Evolutionary conservation across 331 rosid genomes (phyloP).

Genomic region (Phaseolus coccineus): DNA sequence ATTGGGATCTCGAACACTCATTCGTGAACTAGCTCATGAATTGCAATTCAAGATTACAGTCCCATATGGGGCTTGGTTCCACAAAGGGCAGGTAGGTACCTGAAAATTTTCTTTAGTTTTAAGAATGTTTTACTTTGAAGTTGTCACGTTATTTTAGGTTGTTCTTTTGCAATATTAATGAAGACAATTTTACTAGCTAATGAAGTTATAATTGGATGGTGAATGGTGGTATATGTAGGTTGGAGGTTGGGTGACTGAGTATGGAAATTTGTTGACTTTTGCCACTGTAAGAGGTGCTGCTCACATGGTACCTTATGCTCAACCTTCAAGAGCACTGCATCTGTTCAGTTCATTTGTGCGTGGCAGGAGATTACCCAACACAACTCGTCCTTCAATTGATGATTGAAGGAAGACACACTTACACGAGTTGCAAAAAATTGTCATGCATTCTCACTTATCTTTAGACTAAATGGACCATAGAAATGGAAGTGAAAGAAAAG

Average conservation of each 20-base stretch:
- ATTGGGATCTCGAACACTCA: slow-evolving; percentile 69
- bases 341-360: slow-evolving; percentile 70
- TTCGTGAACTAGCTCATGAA: slow-evolving; percentile 74
- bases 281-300: slow-evolving; percentile 81
- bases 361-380: slow-evolving; percentile 67
- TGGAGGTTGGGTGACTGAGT: slow-evolving; percentile 81
- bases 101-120: not conserved
- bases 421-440: not conserved
- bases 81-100: slow-evolving; percentile 82
- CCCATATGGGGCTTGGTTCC: slow-evolving; percentile 79
- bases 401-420: not conserved
- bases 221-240: slow-evolving; percentile 46
- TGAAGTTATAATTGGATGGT: not conserved
- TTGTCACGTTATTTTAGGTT: not conserved
- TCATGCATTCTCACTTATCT: not conserved
- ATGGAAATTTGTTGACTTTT: slow-evolving; percentile 69
- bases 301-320: slow-evolving; percentile 83
- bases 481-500: not conserved
- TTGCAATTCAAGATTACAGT: slow-evolving; percentile 60
- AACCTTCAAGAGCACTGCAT: slow-evolving; percentile 75
- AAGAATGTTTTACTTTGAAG: not conserved
- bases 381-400: slow-evolving; percentile 55
- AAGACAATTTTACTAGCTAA: not conserved
- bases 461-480: not conserved
- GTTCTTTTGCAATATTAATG: not conserved